phyloP scores from a whole-genome alignment of 2,329 filamentous ascomycete genomes.

The Talaromyces sp. region DNA sequence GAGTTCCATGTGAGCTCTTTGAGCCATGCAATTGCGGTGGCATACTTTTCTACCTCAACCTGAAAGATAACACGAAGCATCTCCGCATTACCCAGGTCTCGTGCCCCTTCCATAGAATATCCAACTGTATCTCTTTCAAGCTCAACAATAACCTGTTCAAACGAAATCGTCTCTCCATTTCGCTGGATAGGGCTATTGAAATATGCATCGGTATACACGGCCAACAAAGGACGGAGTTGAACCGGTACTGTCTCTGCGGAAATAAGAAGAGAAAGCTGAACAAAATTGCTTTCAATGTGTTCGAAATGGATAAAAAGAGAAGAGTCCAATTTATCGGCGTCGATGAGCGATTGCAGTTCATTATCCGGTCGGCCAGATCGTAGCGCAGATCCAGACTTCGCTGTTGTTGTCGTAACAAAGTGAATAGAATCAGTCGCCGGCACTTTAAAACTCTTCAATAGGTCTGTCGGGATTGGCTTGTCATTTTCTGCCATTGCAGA shows the following conservation, averaged over 20 bases:
- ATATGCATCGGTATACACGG: constrained; percentile 85
- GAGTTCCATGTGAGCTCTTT: constrained; percentile 83
- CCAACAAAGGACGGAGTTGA: constrained; percentile 78
- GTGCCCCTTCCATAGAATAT: constrained; percentile 69
- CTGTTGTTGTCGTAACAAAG: constrained; percentile 85
- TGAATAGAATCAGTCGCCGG: constrained; percentile 88
- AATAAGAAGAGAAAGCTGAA: constrained; percentile 76
- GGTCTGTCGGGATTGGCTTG: constrained; percentile 72
- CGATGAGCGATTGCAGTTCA: constrained; percentile 70
- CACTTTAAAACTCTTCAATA: constrained; percentile 79
- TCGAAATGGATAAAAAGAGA: constrained; percentile 96
- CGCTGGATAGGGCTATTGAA: constrained; percentile 85
- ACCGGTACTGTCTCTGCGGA: constrained; percentile 74
- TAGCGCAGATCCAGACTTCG: constrained; percentile 74
- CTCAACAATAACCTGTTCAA: constrained; percentile 88
- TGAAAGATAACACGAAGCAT: constrained; percentile 78
- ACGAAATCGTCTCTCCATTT: constrained; percentile 72
- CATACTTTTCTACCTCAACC: constrained; percentile 84
- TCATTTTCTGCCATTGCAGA: constrained; percentile 86
- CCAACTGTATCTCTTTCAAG: constrained; percentile 88
- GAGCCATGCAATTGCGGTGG: constrained; percentile 76
- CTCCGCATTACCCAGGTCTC: constrained; percentile 71
- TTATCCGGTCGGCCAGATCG: constrained; percentile 66
- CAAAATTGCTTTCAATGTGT: constrained; percentile 88
- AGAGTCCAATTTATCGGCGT: constrained; percentile 61